Evolutionary conservation across 495 filamentous ascomycete genomes (phyloP), one percentile per base, ranked within the genome.

Genomic region (Penicillium bovifimosum): DNA sequence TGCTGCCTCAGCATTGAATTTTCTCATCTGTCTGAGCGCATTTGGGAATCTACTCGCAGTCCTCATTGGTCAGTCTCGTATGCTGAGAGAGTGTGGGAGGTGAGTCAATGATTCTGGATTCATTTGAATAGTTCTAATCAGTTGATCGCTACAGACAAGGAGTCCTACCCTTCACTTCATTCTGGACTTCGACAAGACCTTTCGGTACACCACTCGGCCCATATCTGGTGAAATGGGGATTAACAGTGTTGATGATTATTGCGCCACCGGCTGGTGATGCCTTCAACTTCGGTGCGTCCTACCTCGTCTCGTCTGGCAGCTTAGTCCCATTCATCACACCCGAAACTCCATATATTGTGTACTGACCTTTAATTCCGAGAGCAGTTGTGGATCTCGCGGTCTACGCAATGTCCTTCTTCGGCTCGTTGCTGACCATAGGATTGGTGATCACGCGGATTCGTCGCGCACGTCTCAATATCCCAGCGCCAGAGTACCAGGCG

Each of bases 211-310:
- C 83, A 0, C 52, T 84, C 0, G 82, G 76, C 0, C 80, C 83
- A 0, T 85, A 84, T 59, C 34, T 76, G 9, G 31, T 86, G 3
- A 79, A 83, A 56, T 87, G 79, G 76, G 46, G 57, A 1, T 52
- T 85, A 34, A 87, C 83, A 0, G 45, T 83, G 6, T 38, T 87
- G 34, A 83, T 86, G 80, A 86, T 86, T 18, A 56, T 86, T 0
- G 83, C 81, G 1, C 83, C 82, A 4, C 84, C 83, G 0, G 81
- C 82, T 2, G 84, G 84, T 6, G 83, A 86, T 65, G 83, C 82
- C 10, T 87, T 86, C 66, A 81, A 85, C 44, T 85, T 86, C 52
- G 62, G 62, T 71, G 46, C 5, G 63, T 48, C 14, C 5, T 7
- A 24, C 9, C n/a, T 10, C 34, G 7, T 14, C 10, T 8, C 5